Evolutionary conservation across 129 eudicot species (phyloP).

Genomic region (Artemisia argyi): DNA sequence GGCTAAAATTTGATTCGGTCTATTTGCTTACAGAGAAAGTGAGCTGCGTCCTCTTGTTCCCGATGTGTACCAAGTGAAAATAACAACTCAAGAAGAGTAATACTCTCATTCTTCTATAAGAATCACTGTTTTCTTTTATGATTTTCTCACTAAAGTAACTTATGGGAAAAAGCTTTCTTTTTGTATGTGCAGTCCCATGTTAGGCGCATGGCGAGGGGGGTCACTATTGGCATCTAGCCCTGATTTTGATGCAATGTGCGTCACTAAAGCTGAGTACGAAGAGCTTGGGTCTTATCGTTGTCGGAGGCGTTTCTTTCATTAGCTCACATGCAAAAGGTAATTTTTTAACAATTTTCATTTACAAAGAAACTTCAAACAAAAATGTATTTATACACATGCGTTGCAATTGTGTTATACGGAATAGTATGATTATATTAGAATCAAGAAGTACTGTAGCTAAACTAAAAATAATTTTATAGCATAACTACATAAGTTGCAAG

Average conservation of each 20-base stretch:
- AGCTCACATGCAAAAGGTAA: slow-evolving; percentile 30
- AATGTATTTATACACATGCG: too few relatives aligned
- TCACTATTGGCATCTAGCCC: slow-evolving; percentile 98
- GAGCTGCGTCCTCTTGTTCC: slow-evolving; percentile 98
- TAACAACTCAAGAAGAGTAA: slow-evolving; percentile 95
- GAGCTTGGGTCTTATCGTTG: slow-evolving; percentile 93
- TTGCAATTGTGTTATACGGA: too few relatives aligned
- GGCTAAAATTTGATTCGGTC: neutral
- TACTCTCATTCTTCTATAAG: neutral
- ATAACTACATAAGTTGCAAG: neutral
- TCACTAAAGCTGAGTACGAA: slow-evolving; percentile 90
- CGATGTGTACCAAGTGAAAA: slow-evolving; percentile 78
- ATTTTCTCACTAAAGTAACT: slow-evolving; percentile 1
- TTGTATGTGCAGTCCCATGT: slow-evolving; percentile 66
- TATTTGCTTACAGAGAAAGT: slow-evolving; percentile 66
- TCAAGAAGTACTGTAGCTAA: neutral
- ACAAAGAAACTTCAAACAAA: too few relatives aligned
- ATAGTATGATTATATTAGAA: neutral
- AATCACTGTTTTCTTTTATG: neutral
- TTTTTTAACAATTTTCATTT: neutral
- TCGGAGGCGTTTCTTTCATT: slow-evolving; percentile 86
- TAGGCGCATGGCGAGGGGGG: slow-evolving; percentile 95
- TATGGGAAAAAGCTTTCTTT: slow-evolving; percentile 10
- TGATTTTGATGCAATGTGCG: slow-evolving; percentile 93
- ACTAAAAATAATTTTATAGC: neutral